Evolutionary conservation across 2,329 filamentous ascomycete genomes (phyloP).

Genomic region (Monosporascus cannonballus): DNA sequence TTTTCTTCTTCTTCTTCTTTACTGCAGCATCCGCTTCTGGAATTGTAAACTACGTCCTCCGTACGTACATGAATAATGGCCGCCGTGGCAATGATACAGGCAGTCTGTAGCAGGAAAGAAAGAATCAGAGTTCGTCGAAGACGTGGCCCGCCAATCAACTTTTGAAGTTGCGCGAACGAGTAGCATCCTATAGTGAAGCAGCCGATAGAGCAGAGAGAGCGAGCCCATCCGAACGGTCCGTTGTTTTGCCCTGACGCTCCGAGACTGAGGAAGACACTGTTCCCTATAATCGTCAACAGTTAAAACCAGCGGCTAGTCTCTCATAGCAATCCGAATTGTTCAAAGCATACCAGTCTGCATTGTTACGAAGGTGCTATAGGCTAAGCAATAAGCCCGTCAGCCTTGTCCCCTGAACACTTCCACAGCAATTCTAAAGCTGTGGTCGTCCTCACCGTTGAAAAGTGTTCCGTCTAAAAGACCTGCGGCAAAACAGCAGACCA

Average conservation of each 20-base stretch:
- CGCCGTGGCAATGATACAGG: slow-evolving; percentile 20
- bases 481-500: slow-evolving; percentile 21
- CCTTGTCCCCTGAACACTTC: not conserved
- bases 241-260: slow-evolving; percentile 34
- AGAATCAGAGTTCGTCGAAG: slow-evolving; percentile 21
- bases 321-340: not conserved
- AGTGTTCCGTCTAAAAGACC: slow-evolving; percentile 23
- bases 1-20: too few relatives aligned
- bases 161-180: slow-evolving; percentile 30
- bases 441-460: slow-evolving; percentile 15
- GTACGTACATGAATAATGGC: slow-evolving; percentile 12
- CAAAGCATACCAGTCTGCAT: slow-evolving; percentile 29
- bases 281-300: slow-evolving; percentile 22
- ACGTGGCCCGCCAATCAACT: slow-evolving; percentile 19
- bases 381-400: slow-evolving; percentile 12
- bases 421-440: not conserved
- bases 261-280: slow-evolving; percentile 36
- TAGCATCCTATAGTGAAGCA: slow-evolving; percentile 35
- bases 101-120: slow-evolving; percentile 22
- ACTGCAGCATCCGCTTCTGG: too few relatives aligned
- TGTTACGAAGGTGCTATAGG: slow-evolving; percentile 36
- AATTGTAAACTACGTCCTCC: too few relatives aligned
- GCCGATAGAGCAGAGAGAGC: slow-evolving; percentile 36
- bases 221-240: slow-evolving; percentile 34
- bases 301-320: not conserved